Evolutionary conservation across 345 rosid species (phyloP).

Genomic region (Eucalyptus grandis): DNA sequence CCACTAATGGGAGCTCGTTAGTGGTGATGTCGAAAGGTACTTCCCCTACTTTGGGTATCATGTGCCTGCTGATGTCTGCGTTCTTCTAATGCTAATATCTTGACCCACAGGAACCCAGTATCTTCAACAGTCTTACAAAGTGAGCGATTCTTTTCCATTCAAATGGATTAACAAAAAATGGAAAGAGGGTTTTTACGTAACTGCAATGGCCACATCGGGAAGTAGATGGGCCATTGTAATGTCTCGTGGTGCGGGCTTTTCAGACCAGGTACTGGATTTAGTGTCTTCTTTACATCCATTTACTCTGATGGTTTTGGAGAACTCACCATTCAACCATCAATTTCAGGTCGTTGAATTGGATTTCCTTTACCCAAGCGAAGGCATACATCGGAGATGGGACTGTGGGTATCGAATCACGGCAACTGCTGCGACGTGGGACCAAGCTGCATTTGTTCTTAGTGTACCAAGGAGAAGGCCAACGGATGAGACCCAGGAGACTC

Average conservation of each 20-base stretch:
- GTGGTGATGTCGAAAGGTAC: constrained; percentile 54
- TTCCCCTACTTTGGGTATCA: neutral
- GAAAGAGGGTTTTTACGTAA: constrained; percentile 46
- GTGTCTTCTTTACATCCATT: neutral
- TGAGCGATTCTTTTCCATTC: constrained; percentile 37
- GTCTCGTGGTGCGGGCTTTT: constrained; percentile 40
- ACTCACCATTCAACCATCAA: neutral
- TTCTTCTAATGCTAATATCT: neutral
- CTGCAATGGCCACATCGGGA: constrained; percentile 47
- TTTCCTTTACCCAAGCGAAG: constrained; percentile 54
- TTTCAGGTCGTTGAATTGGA: constrained; percentile 47
- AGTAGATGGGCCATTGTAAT: constrained; percentile 40
- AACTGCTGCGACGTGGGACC: constrained; percentile 43
- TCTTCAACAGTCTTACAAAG: constrained; percentile 42
- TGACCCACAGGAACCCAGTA: constrained; percentile 22
- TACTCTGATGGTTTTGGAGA: neutral
- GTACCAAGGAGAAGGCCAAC: constrained; percentile 12
- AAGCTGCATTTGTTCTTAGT: constrained; percentile 41
- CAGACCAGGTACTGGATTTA: constrained; percentile 18
- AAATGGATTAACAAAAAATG: constrained; percentile 52
- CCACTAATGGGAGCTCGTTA: constrained; percentile 37
- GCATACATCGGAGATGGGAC: constrained; percentile 48
- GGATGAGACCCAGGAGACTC: constrained; percentile 54
- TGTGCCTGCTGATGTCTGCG: neutral
- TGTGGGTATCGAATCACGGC: constrained; percentile 41